Conservation (phyloP, 2,329 filamentous ascomycete genomes). For the Cadophora sp. region DNA sequence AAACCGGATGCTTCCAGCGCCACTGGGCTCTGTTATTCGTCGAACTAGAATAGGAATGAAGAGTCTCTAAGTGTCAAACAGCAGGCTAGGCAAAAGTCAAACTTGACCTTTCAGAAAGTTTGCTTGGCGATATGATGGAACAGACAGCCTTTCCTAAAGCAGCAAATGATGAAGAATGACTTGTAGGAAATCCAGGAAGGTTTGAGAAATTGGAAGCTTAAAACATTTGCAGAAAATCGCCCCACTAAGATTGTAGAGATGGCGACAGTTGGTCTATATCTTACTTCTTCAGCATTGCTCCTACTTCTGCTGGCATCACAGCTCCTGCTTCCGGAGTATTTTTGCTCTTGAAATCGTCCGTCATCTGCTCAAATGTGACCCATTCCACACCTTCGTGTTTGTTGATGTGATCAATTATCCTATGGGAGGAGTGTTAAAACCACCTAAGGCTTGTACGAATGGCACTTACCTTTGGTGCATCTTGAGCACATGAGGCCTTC, state of each 20-base stretch:
- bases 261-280: not conserved
- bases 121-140: too few relatives aligned
- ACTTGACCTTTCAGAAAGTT: too few relatives aligned
- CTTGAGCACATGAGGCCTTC: conserved; percentile 72
- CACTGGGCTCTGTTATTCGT: too few relatives aligned
- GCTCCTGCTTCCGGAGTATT: conserved; percentile 64
- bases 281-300: conserved; percentile 26
- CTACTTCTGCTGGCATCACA: conserved; percentile 59
- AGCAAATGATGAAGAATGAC: too few relatives aligned
- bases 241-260: not conserved
- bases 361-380: conserved; percentile 75
- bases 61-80: too few relatives aligned
- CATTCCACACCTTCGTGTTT: conserved; percentile 66
- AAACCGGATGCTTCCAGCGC: too few relatives aligned
- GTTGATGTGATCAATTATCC: conserved; percentile 74
- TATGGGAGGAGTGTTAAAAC: conserved; percentile 71
- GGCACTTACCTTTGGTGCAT: conserved; percentile 74
- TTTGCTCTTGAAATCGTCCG: conserved; percentile 74
- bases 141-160: too few relatives aligned
- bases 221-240: not conserved
- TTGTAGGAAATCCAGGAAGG: not conserved
- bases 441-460: conserved; percentile 61
- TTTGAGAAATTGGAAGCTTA: not conserved
- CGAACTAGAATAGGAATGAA: too few relatives aligned
- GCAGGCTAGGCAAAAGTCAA: too few relatives aligned